Conservation (phyloP, 2,329 filamentous ascomycete genomes). For the Paraphoma sp. region DNA sequence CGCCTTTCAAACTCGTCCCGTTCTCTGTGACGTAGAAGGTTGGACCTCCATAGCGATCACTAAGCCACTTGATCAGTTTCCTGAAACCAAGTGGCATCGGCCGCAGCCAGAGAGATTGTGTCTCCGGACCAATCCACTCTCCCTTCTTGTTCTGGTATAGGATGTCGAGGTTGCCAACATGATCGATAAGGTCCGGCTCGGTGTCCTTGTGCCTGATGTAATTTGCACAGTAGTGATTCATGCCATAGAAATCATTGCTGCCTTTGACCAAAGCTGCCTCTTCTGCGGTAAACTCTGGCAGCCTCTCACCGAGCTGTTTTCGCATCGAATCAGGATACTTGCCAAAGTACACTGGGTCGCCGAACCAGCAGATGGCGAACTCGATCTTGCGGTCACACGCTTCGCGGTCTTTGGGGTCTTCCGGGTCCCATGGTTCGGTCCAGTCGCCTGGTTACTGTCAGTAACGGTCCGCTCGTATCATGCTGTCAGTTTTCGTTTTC, state of each 20-base stretch:
- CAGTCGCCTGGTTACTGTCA: constrained; percentile 66
- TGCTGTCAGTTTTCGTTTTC: constrained; percentile 8
- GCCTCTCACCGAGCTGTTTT: constrained; percentile 77
- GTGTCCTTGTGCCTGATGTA: constrained; percentile 77
- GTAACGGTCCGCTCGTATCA: constrained; percentile 8
- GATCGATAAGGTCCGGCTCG: constrained; percentile 69
- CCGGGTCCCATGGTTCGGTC: constrained; percentile 81
- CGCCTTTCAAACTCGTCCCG: constrained; percentile 81
- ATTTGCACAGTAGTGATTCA: constrained; percentile 93
- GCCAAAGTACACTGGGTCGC: constrained; percentile 84
- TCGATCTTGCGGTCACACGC: constrained; percentile 83
- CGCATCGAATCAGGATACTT: constrained; percentile 85
- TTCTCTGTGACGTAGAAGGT: constrained; percentile 90
- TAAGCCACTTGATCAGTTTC: constrained; percentile 64
- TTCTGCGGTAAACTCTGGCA: constrained; percentile 76
- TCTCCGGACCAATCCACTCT: constrained; percentile 79
- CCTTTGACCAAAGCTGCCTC: constrained; percentile 77
- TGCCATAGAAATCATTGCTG: constrained; percentile 93
- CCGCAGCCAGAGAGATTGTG: constrained; percentile 81
- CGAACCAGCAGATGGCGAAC: constrained; percentile 88
- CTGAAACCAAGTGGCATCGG: constrained; percentile 79
- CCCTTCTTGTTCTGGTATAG: constrained; percentile 74
- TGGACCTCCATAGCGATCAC: constrained; percentile 75
- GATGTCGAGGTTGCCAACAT: constrained; percentile 76
- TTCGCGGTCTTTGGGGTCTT: constrained; percentile 75